Evolutionary conservation across 73 alveolate species (phyloP), one percentile per base, ranked within the genome.

Genomic region (Tetrahymena elliotti): DNA sequence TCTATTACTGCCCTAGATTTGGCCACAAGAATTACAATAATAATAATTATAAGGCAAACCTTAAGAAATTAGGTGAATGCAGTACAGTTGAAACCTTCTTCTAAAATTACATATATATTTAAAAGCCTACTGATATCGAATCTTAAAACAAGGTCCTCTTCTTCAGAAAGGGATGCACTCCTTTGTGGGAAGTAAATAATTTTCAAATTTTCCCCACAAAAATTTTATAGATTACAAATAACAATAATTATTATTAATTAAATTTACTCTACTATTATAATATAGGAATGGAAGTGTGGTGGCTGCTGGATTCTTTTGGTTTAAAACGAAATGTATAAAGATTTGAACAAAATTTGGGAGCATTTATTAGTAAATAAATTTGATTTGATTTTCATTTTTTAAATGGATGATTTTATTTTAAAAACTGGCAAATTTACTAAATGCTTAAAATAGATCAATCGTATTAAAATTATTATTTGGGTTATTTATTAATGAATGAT

Each of bases 241-340:
- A 68, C 13, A 22, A n/a, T 68, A 22, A 18, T 68, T 24, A 68
- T 18, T 68, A 0, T 22, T 1, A 22, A 68, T 0, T 68, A n/a
- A 27, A 31, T 24, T 24, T 68, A 27, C 88, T 68, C 88, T 68
- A 68, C 88, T 68, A 68, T 68, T 68, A 31, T 24, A 68, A 68
- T 22, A 68, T 68, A 68, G 83, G 96, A 94, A 40, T 94, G 92
- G 83, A 33, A 84, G 36, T 94, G 93, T 36, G 96, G 96, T 40
- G 96, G 96, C 18, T 84, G 95, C 47, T 94, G 96, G 96, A 94
- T 94, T 88, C 93, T 94, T 94, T 94, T 84, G 83, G 93, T 94
- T 47, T 84, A 94, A 83, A 94, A 88, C 54, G 93, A 94, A 11
- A 94, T 84, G 82, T 47, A 84, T 35, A 94, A 94, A 92, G 10